Base-by-base conservation (phyloP, 805 yeast genomes). In the Myxozyma melibiosi region DNA sequence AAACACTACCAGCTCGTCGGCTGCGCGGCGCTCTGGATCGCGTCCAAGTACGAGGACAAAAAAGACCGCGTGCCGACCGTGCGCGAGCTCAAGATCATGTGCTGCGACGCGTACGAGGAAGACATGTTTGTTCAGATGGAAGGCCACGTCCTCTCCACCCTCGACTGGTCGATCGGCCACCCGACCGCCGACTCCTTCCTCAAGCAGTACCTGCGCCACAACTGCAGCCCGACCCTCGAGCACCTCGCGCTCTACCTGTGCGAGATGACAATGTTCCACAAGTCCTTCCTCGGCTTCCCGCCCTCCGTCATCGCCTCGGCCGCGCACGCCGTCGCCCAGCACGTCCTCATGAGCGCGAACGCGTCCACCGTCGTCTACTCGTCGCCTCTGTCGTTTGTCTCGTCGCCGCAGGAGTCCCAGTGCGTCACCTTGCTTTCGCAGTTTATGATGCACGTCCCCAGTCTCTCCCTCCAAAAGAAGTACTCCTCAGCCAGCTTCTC, bases 1-100 rank as follows among this genome's bases (percentile, higher is more conserved):
- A 91, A 88, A 56, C 98, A 91, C 73, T 84, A 89, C 60, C 97
- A 91, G 72, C 78, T 92, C 52, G 92, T 92, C 9, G 90, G 95
- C 31, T 87, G 96, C 59, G 89, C 96, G 3, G 89, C 96, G 59
- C 75, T 92, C 34, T 92, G 98, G 97, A 80, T 92, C 31, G 89
- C 96, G 1, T 85, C 96, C 25, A 92, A 92, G 71, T 78, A 84
- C n/a, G 81, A 81, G 66, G 89, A 89, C 58, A 84, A 84, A 68
- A 80, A 94, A 68, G 82, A 83, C 57, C 77, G 89, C 65, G 81
- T 87, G 47, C 96, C 96, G 43, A 80, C 88, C 63, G 77, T 88
- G 51, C 75, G 80, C 31, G 95, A 88, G 67, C 77, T 89, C 54
- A 83, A 86, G 55, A 82, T 79, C 65, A 76, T 88, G 63, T 88